A percentile compares a stretch with the other conserved stretches of the same genome.
Conservation (phyloP, 139 green algal genomes). For the Coelastrella sp. region DNA sequence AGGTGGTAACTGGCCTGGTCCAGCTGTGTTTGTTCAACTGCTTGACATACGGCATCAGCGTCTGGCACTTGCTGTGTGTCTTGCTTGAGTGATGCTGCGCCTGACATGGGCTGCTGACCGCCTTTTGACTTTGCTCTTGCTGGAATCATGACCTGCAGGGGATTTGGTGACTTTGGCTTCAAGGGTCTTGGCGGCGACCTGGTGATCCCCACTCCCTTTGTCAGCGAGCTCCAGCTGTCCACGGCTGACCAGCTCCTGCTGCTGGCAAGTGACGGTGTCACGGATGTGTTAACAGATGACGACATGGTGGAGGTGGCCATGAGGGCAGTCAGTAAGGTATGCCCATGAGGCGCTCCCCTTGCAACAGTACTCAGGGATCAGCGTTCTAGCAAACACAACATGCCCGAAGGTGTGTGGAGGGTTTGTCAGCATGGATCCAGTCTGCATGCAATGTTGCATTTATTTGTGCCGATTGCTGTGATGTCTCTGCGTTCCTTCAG, state of each 20-base stretch:
- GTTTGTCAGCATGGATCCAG: too few species aligned
- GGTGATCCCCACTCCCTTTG: neutral
- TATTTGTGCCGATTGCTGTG: too few species aligned
- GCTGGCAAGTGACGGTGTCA: conserved; percentile 18
- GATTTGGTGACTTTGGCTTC: conserved; percentile 8
- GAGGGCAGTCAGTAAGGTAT: neutral
- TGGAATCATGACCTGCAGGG: neutral
- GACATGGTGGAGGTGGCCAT: neutral
- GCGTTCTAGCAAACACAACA: too few species aligned
- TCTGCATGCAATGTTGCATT: too few species aligned
- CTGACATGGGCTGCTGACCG: neutral
- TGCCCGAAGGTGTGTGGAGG: too few species aligned
- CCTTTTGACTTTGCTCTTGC: neutral
- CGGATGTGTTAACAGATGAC: neutral
- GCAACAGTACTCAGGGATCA: too few species aligned
- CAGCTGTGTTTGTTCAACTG: neutral
- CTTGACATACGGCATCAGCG: neutral
- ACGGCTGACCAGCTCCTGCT: conserved; percentile 13
- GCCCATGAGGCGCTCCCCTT: too few species aligned
- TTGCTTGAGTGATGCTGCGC: neutral
- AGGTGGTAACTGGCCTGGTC: neutral
- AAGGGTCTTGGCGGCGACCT: neutral
- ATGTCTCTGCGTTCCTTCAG: neutral
- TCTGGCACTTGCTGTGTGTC: neutral
- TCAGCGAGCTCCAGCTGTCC: neutral